Evolutionary conservation across 257 asterid genomes (phyloP).

Genomic region (Voacanga thouarsii): DNA sequence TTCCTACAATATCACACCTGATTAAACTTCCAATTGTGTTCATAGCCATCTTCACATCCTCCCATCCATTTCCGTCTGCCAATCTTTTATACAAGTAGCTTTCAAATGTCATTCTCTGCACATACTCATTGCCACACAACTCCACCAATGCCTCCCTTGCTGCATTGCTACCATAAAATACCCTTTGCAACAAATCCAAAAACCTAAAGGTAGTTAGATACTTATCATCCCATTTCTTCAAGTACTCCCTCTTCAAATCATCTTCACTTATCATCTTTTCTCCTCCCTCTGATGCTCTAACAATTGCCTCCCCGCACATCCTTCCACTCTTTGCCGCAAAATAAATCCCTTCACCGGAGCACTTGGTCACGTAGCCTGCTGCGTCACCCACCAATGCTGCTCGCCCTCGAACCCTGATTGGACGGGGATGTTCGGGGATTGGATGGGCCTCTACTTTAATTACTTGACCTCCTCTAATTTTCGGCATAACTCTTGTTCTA

Average conservation of each 20-base stretch:
- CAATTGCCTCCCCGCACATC: constrained; percentile 75
- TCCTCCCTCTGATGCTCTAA: constrained; percentile 64
- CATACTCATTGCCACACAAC: constrained; percentile 76
- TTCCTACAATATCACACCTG: constrained; percentile 56
- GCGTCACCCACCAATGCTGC: constrained; percentile 83
- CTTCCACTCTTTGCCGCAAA: constrained; percentile 82
- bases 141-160: constrained; percentile 86
- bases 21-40: constrained; percentile 64
- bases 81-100: constrained; percentile 74
- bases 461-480: constrained; percentile 49
- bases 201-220: constrained; percentile 59
- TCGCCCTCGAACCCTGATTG: constrained; percentile 55
- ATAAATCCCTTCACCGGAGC: constrained; percentile 84
- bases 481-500: constrained; percentile 35
- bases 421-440: constrained; percentile 79
- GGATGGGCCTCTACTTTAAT: constrained; percentile 89
- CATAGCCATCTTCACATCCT: constrained; percentile 56
- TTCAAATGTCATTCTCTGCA: constrained; percentile 80
- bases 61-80: constrained; percentile 54
- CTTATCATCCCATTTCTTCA: constrained; percentile 79
- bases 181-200: constrained; percentile 59
- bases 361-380: constrained; percentile 80
- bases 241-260: constrained; percentile 69
- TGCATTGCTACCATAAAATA: constrained; percentile 72
- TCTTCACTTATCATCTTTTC: constrained; percentile 48